These are phyloP conservation scores for Boletales sp. DNA, from an alignment of 768 basidiomycete species.

Conservation along the genomic window DNA sequence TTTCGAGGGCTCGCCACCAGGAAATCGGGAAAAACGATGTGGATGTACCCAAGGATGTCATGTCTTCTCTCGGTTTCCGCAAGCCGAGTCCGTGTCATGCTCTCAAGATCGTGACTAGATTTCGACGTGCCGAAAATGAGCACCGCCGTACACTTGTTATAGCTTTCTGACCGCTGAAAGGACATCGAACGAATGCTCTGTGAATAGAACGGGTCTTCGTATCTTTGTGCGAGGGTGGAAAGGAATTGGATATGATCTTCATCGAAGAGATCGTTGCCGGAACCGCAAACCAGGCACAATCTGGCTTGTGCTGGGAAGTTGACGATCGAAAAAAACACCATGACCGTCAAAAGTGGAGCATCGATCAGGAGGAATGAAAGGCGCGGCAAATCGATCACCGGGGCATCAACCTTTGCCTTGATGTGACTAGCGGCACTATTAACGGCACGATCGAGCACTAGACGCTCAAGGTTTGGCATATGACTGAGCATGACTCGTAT, in stretches of 20 bases:
- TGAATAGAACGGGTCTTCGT: too few relatives aligned
- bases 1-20: too few relatives aligned
- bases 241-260: not conserved
- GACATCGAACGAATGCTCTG: too few relatives aligned
- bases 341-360: constrained; percentile 7
- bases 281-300: not conserved
- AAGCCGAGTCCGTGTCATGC: too few relatives aligned
- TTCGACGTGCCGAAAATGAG: too few relatives aligned
- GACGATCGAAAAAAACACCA: constrained; percentile 4
- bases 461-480: constrained; percentile 32
- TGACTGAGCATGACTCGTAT: constrained; percentile 30
- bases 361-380: constrained; percentile 6
- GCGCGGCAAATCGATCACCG: not conserved
- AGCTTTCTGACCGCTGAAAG: too few relatives aligned
- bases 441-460: constrained; percentile 32
- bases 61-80: too few relatives aligned
- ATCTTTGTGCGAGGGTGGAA: constrained; percentile 1
- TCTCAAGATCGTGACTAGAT: too few relatives aligned
- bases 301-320: not conserved
- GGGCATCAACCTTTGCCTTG: not conserved
- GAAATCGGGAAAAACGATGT: too few relatives aligned
- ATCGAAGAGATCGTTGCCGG: not conserved
- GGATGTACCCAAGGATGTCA: too few relatives aligned
- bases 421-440: constrained; percentile 8
- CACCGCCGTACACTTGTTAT: too few relatives aligned